Evolutionary conservation across 495 filamentous ascomycete genomes (phyloP).

Genomic region (Cladorrhinum samala): DNA sequence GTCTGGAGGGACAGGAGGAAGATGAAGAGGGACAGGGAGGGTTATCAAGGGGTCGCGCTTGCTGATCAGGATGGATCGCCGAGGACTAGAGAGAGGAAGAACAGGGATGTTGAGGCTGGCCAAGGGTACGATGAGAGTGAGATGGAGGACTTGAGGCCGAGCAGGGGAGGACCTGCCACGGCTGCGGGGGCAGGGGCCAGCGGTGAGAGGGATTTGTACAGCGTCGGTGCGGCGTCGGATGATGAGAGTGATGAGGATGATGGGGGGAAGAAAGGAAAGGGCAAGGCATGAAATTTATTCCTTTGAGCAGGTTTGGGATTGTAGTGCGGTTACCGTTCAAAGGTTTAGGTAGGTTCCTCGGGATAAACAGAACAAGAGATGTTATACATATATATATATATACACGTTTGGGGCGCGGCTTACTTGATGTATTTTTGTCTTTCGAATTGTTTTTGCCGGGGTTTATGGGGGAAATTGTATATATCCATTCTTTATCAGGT

Average conservation of each 20-base stretch:
- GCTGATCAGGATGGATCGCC: conserved; percentile 19
- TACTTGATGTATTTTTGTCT: not conserved
- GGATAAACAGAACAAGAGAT: not conserved
- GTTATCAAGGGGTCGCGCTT: conserved; percentile 28
- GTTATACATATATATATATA: not conserved
- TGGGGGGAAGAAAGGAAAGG: conserved; percentile 16
- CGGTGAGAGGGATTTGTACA: no score
- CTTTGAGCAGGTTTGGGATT: not conserved
- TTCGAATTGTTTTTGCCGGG: not conserved
- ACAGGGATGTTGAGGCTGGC: conserved; percentile 57
- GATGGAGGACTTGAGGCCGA: conserved; percentile 64
- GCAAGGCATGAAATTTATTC: not conserved
- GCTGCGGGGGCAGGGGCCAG: conserved; percentile 35
- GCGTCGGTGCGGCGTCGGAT: conserved; percentile 52
- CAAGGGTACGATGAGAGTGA: conserved; percentile 89
- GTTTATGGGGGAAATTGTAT: not conserved
- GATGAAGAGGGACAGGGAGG: conserved; percentile 48
- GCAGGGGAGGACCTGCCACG: conserved; percentile 14
- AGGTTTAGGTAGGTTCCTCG: not conserved
- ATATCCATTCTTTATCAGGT: no score
- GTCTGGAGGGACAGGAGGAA: conserved; percentile 71
- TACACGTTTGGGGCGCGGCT: not conserved
- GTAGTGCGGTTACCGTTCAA: not conserved
- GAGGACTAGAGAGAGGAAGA: conserved; percentile 6
- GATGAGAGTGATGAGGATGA: conserved; percentile 40